Conservation (phyloP, 495 filamentous ascomycete species). For the Penicillium daleae region DNA sequence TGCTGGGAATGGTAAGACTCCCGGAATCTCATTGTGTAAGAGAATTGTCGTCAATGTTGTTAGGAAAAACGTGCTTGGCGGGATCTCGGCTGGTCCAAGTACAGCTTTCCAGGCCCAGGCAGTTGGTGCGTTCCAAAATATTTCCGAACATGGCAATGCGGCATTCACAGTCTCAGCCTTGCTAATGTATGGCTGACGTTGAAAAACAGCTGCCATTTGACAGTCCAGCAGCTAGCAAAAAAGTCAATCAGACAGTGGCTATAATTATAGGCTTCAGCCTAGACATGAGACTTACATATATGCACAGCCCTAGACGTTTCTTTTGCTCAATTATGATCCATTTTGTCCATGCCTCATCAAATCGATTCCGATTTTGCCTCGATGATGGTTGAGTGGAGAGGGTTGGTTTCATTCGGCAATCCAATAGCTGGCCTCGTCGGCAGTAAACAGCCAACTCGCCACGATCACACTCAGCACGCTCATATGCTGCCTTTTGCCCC, state of each 20-base stretch:
- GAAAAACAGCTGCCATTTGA: not conserved
- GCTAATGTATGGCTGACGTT: not conserved
- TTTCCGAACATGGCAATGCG: not conserved
- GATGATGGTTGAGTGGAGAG: not conserved
- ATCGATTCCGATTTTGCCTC: not conserved
- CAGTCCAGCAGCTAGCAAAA: not conserved
- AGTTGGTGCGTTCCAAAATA: not conserved
- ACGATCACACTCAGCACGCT: not conserved
- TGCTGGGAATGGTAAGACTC: not conserved
- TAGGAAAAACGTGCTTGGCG: not conserved
- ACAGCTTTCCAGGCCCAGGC: not conserved
- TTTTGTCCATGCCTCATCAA: not conserved
- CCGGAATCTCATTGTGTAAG: not conserved
- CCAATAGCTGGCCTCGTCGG: not conserved
- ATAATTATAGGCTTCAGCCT: not conserved
- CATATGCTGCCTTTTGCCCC: not conserved
- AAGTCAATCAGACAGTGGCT: not conserved
- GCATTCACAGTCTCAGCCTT: not conserved
- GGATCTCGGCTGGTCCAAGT: not conserved
- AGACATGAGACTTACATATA: not conserved
- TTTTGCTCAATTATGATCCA: not conserved
- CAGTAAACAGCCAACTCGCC: not conserved
- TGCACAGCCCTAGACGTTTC: not conserved
- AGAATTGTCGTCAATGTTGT: not conserved
- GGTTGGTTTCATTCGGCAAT: not conserved